phyloP scores from a whole-genome alignment of 23 red algal species.

The Gracilaria caudata region DNA sequence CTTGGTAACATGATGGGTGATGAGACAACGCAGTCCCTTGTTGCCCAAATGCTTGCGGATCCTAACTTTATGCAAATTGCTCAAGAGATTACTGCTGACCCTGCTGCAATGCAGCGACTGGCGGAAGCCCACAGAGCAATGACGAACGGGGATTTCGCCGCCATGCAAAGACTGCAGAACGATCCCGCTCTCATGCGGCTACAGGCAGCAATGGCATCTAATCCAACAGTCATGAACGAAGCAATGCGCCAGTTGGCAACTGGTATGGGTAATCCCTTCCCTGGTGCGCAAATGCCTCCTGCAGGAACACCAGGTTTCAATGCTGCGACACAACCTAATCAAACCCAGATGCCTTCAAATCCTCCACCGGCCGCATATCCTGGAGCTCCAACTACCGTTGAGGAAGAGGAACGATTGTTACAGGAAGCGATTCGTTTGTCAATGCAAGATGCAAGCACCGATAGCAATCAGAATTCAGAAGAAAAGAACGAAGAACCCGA shows the following conservation, averaged over 20 bases:
- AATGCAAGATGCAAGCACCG: slow-evolving; percentile 52
- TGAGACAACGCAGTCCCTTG: not conserved
- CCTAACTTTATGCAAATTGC: slow-evolving; percentile 64
- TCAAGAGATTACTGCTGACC: slow-evolving; percentile 52
- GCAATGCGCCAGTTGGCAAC: slow-evolving; percentile 39
- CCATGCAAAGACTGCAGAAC: slow-evolving; percentile 48
- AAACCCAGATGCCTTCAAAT: slow-evolving; percentile 4
- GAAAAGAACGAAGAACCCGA: slow-evolving; percentile 4
- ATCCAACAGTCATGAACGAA: slow-evolving; percentile 59
- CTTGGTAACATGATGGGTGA: slow-evolving; percentile 42
- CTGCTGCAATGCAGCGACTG: slow-evolving; percentile 10
- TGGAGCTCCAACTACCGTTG: slow-evolving; percentile 59
- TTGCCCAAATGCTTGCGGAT: slow-evolving; percentile 59
- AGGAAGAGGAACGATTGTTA: slow-evolving; percentile 70
- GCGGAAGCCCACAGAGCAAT: slow-evolving; percentile 61
- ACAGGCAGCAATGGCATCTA: slow-evolving; percentile 44
- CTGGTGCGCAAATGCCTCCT: slow-evolving; percentile 16
- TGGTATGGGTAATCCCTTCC: slow-evolving; percentile 32
- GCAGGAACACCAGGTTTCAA: slow-evolving; percentile 11
- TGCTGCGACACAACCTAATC: not conserved
- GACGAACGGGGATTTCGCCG: slow-evolving; percentile 46
- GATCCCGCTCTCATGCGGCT: slow-evolving; percentile 58
- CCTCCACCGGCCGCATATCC: slow-evolving; percentile 30
- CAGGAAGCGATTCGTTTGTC: slow-evolving; percentile 75
- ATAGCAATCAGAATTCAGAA: slow-evolving; percentile 28